Percentiles rank a stretch among this genome's conserved stretches.
These are phyloP conservation scores for Cladosporium austrohemisphaericum DNA, from an alignment of 2,329 filamentous ascomycete species.

Conservation along the genomic window DNA sequence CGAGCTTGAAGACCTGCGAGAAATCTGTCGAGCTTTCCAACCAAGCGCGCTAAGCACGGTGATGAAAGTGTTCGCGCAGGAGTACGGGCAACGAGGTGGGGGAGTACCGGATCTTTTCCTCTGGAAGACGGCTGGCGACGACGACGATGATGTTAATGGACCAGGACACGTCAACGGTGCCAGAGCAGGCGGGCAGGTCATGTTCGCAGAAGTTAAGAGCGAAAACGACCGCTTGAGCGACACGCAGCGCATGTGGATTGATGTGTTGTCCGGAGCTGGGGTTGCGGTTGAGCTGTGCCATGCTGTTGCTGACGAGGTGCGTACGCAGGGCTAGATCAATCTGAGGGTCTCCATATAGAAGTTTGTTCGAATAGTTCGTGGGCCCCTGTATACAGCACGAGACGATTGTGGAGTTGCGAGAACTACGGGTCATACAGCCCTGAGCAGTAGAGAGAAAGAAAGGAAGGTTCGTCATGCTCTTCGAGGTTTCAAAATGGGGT, in stretches of 20 bases:
- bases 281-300: slow-evolving; percentile 78
- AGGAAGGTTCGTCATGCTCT: too few species aligned
- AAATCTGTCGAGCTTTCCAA: slow-evolving; percentile 74
- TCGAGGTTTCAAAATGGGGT: neutral
- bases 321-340: slow-evolving; percentile 16
- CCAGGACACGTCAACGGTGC: neutral
- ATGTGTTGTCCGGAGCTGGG: slow-evolving; percentile 81
- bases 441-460: neutral
- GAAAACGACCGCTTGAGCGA: slow-evolving; percentile 90
- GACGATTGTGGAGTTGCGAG: too few species aligned
- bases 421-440: neutral
- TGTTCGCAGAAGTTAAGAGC: slow-evolving; percentile 49
- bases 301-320: slow-evolving; percentile 57
- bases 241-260: slow-evolving; percentile 94
- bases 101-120: slow-evolving; percentile 91
- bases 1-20: slow-evolving; percentile 69
- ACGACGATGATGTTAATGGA: slow-evolving; percentile 17
- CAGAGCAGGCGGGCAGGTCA: slow-evolving; percentile 29
- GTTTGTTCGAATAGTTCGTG: too few species aligned
- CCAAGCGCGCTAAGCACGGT: slow-evolving; percentile 76
- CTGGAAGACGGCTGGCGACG: slow-evolving; percentile 56
- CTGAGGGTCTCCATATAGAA: neutral
- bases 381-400: too few species aligned
- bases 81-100: slow-evolving; percentile 80
- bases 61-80: slow-evolving; percentile 92